A percentile compares a stretch with the other conserved stretches of the same genome.
Conservation (phyloP, 495 filamentous ascomycete species). For the Viridothelium virens region DNA sequence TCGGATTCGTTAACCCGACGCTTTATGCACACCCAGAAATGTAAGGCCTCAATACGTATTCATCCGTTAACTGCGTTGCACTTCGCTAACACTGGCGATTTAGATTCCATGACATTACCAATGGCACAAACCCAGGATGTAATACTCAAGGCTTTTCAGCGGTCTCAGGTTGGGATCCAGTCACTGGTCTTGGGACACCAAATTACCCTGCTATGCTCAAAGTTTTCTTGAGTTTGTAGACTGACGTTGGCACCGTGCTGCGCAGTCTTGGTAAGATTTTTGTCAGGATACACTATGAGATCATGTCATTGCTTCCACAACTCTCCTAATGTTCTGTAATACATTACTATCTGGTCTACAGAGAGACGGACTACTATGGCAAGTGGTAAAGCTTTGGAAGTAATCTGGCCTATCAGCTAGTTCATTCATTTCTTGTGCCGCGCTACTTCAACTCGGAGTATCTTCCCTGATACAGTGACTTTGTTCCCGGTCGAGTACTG, state of each 20-base stretch:
- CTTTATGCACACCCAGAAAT: conserved; percentile 54
- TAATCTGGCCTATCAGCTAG: too few relatives aligned
- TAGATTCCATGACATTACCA: conserved; percentile 15
- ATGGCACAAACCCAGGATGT: conserved; percentile 14
- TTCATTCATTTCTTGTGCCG: background rate
- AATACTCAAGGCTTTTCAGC: conserved; percentile 5
- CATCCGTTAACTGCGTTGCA: conserved; percentile 49
- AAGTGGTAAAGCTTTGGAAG: too few relatives aligned
- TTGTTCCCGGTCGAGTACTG: background rate
- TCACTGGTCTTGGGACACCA: conserved; percentile 17
- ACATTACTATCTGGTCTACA: too few relatives aligned
- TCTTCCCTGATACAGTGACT: background rate
- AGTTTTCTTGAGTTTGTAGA: conserved; percentile 14
- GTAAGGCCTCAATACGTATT: background rate
- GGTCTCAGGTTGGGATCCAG: conserved; percentile 9
- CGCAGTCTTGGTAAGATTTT: too few relatives aligned
- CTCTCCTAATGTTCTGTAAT: too few relatives aligned
- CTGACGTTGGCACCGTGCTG: too few relatives aligned
- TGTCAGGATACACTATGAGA: too few relatives aligned
- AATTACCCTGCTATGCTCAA: conserved; percentile 17
- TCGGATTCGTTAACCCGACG: conserved; percentile 55
- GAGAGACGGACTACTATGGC: too few relatives aligned
- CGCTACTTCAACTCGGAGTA: background rate
- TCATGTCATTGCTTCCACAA: too few relatives aligned
- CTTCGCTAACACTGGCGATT: background rate